Conservation (phyloP, 202 grass and related monocot species). For the Digitaria exilis region DNA sequence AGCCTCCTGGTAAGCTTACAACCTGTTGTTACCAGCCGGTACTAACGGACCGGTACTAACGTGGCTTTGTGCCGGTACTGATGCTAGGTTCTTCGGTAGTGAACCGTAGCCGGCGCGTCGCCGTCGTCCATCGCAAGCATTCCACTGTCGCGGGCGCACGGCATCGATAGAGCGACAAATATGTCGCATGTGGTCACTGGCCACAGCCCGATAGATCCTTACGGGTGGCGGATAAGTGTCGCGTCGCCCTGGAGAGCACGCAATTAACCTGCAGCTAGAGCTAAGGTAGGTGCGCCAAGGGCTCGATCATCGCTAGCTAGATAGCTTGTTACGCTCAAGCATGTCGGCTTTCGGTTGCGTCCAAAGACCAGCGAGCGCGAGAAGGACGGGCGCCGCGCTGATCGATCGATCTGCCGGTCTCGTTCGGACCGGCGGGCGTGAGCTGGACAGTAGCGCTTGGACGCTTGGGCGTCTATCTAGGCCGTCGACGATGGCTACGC, state of each 20-base stretch:
- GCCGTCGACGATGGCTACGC: constrained; percentile 33
- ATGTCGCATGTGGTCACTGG: neutral
- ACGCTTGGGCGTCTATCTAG: too few relatives aligned
- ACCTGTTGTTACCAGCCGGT: too few relatives aligned
- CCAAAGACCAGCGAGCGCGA: constrained; percentile 29
- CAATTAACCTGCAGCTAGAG: neutral
- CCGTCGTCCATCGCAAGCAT: constrained; percentile 15
- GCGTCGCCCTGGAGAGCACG: constrained; percentile 41
- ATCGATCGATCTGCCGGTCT: neutral
- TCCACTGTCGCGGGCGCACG: neutral
- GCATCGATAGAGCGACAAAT: neutral
- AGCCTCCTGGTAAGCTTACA: too few relatives aligned
- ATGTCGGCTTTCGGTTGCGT: constrained; percentile 45
- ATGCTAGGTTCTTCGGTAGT: too few relatives aligned
- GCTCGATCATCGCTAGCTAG: neutral
- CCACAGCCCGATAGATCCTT: neutral
- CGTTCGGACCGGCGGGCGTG: neutral
- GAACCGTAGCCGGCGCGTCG: constrained; percentile 26
- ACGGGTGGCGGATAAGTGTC: neutral
- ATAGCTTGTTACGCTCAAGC: constrained; percentile 28
- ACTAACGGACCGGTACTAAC: too few relatives aligned
- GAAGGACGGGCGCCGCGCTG: constrained; percentile 28
- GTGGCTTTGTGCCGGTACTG: too few relatives aligned
- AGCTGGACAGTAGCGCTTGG: constrained; percentile 21
- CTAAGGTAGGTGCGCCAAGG: neutral